Conservation (phyloP, 2,329 filamentous ascomycete genomes). For the Chrysoporthe austroafricana region DNA sequence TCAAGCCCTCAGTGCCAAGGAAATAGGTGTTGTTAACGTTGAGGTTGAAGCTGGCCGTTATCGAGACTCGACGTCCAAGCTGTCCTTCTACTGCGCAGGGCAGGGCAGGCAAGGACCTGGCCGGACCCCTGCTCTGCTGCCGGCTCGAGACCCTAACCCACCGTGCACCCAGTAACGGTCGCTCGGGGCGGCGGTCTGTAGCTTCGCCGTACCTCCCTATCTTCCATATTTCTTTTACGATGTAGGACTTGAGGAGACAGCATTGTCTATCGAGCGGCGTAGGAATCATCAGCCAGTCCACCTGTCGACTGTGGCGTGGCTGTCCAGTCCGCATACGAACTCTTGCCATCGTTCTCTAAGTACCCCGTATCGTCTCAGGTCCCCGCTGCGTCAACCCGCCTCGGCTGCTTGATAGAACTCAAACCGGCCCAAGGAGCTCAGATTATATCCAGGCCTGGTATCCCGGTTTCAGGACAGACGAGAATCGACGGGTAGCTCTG, state of each 20-base stretch:
- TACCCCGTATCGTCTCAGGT: not conserved
- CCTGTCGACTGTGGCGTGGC: not conserved
- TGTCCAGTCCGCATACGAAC: not conserved
- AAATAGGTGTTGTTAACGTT: constrained; percentile 7
- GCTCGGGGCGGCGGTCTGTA: not conserved
- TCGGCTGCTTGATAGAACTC: not conserved
- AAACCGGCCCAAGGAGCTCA: not conserved
- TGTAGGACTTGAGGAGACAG: not conserved
- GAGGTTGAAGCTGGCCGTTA: constrained; percentile 24
- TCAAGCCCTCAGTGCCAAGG: constrained; percentile 8
- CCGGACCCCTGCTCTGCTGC: not conserved
- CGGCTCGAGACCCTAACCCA: constrained; percentile 3
- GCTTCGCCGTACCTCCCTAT: not conserved
- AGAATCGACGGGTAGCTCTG: not conserved
- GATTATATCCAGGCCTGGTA: not conserved
- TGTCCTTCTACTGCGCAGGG: constrained; percentile 9
- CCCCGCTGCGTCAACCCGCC: not conserved
- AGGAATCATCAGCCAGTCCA: not conserved
- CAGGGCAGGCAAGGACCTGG: not conserved
- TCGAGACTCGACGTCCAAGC: constrained; percentile 15
- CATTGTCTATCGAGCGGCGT: not conserved
- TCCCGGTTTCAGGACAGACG: not conserved
- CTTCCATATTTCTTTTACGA: not conserved
- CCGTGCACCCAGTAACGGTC: constrained; percentile 2
- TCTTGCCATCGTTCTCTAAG: not conserved